Evolutionary conservation across 78 protist species (phyloP), one percentile per base, ranked within the genome.

Genomic region (Dictyostelium discoideum): DNA sequence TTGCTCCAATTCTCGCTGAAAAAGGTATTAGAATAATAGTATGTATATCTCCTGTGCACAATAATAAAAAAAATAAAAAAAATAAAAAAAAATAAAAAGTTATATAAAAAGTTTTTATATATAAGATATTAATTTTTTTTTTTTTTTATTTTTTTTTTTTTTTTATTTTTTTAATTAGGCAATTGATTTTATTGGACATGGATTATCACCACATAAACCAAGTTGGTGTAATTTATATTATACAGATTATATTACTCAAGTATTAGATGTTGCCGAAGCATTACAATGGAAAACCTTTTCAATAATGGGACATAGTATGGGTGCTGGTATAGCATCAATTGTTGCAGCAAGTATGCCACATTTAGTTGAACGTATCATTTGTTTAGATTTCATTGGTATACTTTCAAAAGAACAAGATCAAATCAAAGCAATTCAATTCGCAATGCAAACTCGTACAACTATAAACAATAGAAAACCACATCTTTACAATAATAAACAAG

Each of bases 171-270:
- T 50, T 11, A 50, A 50, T 60, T 60, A 60, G 69, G 44, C 60
- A 44, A 26, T 85, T 26, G 83, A 69, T 85, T 69, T 44, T 24
- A 69, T 85, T 24, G 90, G 90, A 13, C 94, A 89, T 89, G 94
- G 94, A 1, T n/a, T 67, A 9, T 60, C 81, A 39, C 81, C 85
- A 46, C 94, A 89, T 69, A 89, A 89, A 69, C 85, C 94, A 63
- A 26, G 11, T 9, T 89, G 94, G 94, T 74, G 85, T 40, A 89
- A 89, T 69, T 57, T 89, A 39, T 89, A 89, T 54, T 89, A 80
- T 48, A 89, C 94, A n/a, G 94, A 89, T 48, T 89, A 89, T 69
- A 80, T 89, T 6, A 89, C 94, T 7, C 94, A 89, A 54, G 87
- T 89, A 4, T 14, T 89, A 18, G 94, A 89, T 69, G 94, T 89